Conservation (phyloP, 164 flowering plant genomes). For the Macadamia tetraphylla region DNA sequence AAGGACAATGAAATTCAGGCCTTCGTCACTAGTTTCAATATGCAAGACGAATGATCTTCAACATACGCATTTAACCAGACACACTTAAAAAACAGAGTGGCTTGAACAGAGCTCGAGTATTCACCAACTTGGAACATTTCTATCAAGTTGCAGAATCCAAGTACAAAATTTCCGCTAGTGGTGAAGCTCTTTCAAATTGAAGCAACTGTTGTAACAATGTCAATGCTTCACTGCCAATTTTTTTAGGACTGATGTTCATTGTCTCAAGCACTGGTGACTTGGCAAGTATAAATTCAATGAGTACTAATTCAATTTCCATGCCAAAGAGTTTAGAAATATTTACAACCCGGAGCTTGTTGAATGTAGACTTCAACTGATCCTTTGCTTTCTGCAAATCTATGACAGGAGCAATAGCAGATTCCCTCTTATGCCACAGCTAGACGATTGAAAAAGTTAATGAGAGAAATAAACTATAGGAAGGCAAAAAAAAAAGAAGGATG, state of each 20-base stretch:
- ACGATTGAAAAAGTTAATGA: background rate
- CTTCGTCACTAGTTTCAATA: too few species aligned
- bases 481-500: too few species aligned
- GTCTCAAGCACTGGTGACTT: slow-evolving; percentile 47
- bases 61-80: too few species aligned
- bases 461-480: background rate
- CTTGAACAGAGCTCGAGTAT: too few species aligned
- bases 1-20: too few species aligned
- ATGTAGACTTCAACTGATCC: too few species aligned
- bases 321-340: slow-evolving; percentile 34
- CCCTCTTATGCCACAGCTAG: slow-evolving; percentile 40
- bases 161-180: too few species aligned
- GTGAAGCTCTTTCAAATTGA: slow-evolving; percentile 42
- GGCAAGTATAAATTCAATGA: slow-evolving; percentile 41
- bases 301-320: slow-evolving; percentile 23
- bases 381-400: slow-evolving; percentile 20
- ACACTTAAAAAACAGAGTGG: too few species aligned
- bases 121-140: too few species aligned
- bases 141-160: too few species aligned
- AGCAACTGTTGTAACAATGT: slow-evolving; percentile 43
- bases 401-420: background rate
- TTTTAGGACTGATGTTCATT: slow-evolving; percentile 32
- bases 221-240: slow-evolving; percentile 23
- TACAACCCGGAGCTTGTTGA: slow-evolving; percentile 29
- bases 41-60: too few species aligned